Base-by-base conservation (phyloP, 768 basidiomycete species). In the Boletus rubescentipes region DNA sequence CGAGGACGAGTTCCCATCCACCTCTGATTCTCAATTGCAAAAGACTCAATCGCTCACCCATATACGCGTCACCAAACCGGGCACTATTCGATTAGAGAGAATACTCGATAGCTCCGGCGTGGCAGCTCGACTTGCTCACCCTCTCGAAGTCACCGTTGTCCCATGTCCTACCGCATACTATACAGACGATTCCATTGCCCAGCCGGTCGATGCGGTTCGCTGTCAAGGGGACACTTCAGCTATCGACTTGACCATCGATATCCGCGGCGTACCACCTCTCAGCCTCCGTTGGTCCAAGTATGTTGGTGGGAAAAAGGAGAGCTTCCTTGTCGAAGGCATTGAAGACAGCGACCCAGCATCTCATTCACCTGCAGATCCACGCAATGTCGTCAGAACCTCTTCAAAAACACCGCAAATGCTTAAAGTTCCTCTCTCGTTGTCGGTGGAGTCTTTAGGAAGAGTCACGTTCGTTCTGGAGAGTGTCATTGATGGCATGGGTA, bases 141-240 rank as follows among this genome's bases (percentile, higher is more conserved):
- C 84, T 40, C 77, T 78, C 14, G 82, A 87, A 54, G 79, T 92
- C 31, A 79, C 82, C 0, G 75, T 96, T 40, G 90, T 86, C 12
- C 89, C 93, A 18, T 97, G 94, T 65, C 94, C 94, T 7, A 77
- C 74, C 5, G 91, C 86, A 5, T 79, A 81, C 60, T 94, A 93
- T 63, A 61, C 74, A 0, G 67, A 69, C 1, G 73, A 74, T 21
- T 66, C 71, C 16, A 70, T 79, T 26, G 46, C 53, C 36, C 62
- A 65, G 60, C 53, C 69, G 9, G 65, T 71, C 30, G 69, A 79
- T 44, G 73, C 80, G 15, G 67, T 85, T 50, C 84, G 82, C 34
- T 95, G 92, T 68, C 81, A 81, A 23, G 90, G 89, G 11, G 83
- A 85, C 52, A 79, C 86, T 43, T 71, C 78, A 8, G 75, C 79